A percentile compares a stretch with the other conserved stretches of the same genome.
Evolutionary conservation across 2,329 filamentous ascomycete species (phyloP).

Genomic region (Ophiostoma angusticollis): DNA sequence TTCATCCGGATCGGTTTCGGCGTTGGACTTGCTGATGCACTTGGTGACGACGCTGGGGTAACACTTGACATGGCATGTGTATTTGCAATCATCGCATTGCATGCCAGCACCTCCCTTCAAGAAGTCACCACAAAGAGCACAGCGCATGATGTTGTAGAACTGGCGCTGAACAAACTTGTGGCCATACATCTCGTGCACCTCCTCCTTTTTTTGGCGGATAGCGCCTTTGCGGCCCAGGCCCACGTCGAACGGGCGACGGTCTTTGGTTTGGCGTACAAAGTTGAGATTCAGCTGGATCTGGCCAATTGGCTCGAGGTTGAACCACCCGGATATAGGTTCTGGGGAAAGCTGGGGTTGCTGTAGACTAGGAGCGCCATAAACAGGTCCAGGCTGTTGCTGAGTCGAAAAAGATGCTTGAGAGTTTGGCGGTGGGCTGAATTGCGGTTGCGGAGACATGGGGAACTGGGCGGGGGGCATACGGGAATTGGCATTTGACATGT

Average conservation of each 20-base stretch:
- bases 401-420: slow-evolving; percentile 22
- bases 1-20: slow-evolving; percentile 94
- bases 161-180: slow-evolving; percentile 98
- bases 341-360: slow-evolving; percentile 38
- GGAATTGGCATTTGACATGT: slow-evolving; percentile 54
- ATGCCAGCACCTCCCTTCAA: slow-evolving; percentile 97
- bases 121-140: slow-evolving; percentile 92
- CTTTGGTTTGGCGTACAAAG: slow-evolving; percentile 83
- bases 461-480: slow-evolving; percentile 40
- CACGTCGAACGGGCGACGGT: slow-evolving; percentile 69
- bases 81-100: slow-evolving; percentile 99
- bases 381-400: slow-evolving; percentile 13
- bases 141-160: slow-evolving; percentile 99
- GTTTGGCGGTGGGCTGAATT: slow-evolving; percentile 32
- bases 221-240: slow-evolving; percentile 91
- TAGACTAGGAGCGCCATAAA: slow-evolving; percentile 17
- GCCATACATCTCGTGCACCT: slow-evolving; percentile 95
- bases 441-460: slow-evolving; percentile 38
- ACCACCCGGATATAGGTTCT: slow-evolving; percentile 80
- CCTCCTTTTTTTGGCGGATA: slow-evolving; percentile 93
- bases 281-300: slow-evolving; percentile 84
- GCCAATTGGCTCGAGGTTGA: slow-evolving; percentile 87
- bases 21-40: slow-evolving; percentile 98
- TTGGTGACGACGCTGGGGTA: slow-evolving; percentile 96
- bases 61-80: slow-evolving; percentile 97